A percentile compares a stretch with the other conserved stretches of the same genome.
These are phyloP conservation scores for Aspergillus carbonarius DNA, from an alignment of 2,329 filamentous ascomycete species.

Conservation along the genomic window DNA sequence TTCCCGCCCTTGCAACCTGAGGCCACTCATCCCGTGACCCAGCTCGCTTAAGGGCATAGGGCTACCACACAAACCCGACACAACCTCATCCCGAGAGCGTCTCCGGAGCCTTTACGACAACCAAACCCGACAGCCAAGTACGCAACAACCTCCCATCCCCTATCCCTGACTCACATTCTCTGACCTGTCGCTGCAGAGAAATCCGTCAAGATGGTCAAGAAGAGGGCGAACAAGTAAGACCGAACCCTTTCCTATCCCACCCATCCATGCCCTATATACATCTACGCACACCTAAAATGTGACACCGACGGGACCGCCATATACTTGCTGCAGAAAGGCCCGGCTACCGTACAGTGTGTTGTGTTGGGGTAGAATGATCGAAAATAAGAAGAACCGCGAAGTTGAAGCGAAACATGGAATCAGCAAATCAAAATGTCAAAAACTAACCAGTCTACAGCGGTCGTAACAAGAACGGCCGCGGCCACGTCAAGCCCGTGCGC, in stretches of 20 bases:
- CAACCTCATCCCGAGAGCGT: conserved; percentile 35
- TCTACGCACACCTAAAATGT: conserved; percentile 6
- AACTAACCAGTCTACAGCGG: conserved; percentile 60
- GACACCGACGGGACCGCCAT: conserved; percentile 11
- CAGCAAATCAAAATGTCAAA: background rate
- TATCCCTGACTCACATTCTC: conserved; percentile 23
- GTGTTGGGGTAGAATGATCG: background rate
- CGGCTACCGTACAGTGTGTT: background rate
- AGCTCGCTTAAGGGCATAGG: conserved; percentile 43
- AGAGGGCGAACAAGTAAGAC: conserved; percentile 70
- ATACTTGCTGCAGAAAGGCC: conserved; percentile 1
- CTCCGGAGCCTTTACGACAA: conserved; percentile 39
- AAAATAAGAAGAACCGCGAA: background rate
- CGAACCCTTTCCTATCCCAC: conserved; percentile 29
- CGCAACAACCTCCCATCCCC: conserved; percentile 29
- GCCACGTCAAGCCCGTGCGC: conserved; percentile 99
- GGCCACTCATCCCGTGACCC: conserved; percentile 25
- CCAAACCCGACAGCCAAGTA: conserved; percentile 43
- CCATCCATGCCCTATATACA: conserved; percentile 27
- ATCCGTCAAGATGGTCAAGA: conserved; percentile 71
- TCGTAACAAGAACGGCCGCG: conserved; percentile 99
- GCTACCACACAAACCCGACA: conserved; percentile 38
- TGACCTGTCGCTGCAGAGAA: conserved; percentile 38
- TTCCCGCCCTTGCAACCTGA: background rate
- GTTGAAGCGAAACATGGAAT: background rate